Evolutionary conservation across 306 rosid species (phyloP), one percentile per base, ranked within the genome.

Genomic region (Citrullus amarus): DNA sequence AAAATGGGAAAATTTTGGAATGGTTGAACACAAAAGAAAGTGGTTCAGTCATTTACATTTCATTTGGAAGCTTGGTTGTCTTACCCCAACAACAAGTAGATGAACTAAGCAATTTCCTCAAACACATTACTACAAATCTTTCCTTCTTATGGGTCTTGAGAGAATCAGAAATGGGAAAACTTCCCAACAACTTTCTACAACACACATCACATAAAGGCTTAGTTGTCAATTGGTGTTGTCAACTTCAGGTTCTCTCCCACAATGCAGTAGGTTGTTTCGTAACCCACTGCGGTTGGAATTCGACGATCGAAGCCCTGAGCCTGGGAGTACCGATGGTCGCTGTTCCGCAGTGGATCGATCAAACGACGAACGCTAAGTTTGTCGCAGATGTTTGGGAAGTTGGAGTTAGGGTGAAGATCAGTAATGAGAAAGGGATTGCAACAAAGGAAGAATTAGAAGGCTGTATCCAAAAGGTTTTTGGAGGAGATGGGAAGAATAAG

Each of bases 21-120:
- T 84, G 84, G 82, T 76, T 84, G 17, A 65, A 72, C 22, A 30
- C 77, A 22, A 80, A 80, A 38, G 72, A 22, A 3, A 58, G 30
- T 4, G 66, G 48, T 15, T 76, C 80, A 10, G 82, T 84, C 1
- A 70, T 84, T 25, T 80, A 77, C 41, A 76, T 80, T 3, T 81
- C 82, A 16, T 84, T 84, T 43, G 82, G 84, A n/a, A 84, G 86
- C 67, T 12, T 80, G 28, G 84, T 79, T 0, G 14, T 38, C 2
- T 8, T 77, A 18, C 56, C 28, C 3, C 78, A 70, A 8, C 11
- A 62, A 20, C 82, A 80, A 25, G 80, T 84, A 80, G 53, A 80
- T 20, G 81, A 80, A 48, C 18, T 80, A 15, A 56, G 82, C 54
- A 61, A 16, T 13, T 83, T 50, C 10, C n/a, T 80, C 14, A 80